Percentiles rank a stretch among this genome's conserved stretches.
These are phyloP conservation scores for Lotus japonicus DNA, from an alignment of 306 rosid species.

Conservation along the genomic window DNA sequence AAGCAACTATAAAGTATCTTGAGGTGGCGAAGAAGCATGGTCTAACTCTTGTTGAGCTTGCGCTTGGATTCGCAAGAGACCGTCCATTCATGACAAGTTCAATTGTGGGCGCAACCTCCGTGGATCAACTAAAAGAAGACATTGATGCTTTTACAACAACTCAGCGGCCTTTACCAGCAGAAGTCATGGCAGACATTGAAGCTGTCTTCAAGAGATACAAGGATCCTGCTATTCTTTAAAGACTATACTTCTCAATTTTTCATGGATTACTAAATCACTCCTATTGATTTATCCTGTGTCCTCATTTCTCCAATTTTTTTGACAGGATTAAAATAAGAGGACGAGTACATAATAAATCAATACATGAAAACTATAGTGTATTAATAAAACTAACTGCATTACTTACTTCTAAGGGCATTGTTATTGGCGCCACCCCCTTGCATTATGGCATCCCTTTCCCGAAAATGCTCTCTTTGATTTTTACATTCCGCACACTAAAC, in stretches of 20 bases:
- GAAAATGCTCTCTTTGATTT: too few species aligned
- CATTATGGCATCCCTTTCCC: too few species aligned
- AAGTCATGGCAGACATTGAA: constrained; percentile 59
- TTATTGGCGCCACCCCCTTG: too few species aligned
- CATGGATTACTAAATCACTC: neutral
- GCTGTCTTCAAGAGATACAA: constrained; percentile 59
- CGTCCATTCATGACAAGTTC: constrained; percentile 86
- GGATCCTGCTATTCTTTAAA: constrained; percentile 60
- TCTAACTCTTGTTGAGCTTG: constrained; percentile 64
- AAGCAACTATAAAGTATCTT: constrained; percentile 56
- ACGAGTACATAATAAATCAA: neutral
- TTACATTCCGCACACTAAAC: too few species aligned
- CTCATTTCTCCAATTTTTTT: neutral
- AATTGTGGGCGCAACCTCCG: constrained; percentile 82
- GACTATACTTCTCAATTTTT: neutral
- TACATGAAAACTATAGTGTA: too few species aligned
- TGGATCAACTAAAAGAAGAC: constrained; percentile 75
- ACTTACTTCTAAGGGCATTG: too few species aligned
- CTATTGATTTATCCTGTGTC: neutral
- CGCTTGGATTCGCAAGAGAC: constrained; percentile 84
- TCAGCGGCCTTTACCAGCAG: constrained; percentile 62
- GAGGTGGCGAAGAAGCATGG: constrained; percentile 71
- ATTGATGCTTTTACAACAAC: constrained; percentile 61
- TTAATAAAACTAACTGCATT: too few species aligned
- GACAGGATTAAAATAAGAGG: constrained; percentile 7